A percentile compares a stretch with the other conserved stretches of the same genome.
Conservation (phyloP, 805 yeast genomes). For the Lipomyces spencermartinsiae region DNA sequence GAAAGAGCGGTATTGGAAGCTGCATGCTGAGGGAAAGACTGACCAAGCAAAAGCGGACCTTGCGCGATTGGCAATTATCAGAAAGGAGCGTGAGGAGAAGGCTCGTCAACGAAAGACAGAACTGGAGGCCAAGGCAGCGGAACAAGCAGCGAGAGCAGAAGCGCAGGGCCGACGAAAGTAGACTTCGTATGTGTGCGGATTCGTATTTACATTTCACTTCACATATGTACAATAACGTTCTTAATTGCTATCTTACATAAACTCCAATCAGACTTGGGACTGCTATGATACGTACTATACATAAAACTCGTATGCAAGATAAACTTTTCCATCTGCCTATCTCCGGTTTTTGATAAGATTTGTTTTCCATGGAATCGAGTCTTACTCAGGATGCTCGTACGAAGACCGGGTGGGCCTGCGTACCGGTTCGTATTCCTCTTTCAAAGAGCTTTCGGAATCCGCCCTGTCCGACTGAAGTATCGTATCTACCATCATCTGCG, state of each 20-base stretch:
- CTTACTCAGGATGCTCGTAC: background rate
- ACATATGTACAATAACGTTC: constrained; percentile 20
- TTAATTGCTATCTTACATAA: background rate
- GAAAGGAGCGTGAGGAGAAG: constrained; percentile 36
- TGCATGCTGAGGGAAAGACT: constrained; percentile 46
- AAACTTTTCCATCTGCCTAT: background rate
- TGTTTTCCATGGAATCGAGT: background rate
- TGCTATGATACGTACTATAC: background rate
- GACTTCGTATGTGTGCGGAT: background rate
- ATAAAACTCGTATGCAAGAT: background rate
- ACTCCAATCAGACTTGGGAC: background rate
- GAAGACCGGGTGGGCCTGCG: background rate
- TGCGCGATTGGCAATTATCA: constrained; percentile 58
- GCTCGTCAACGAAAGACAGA: constrained; percentile 36
- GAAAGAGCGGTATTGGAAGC: constrained; percentile 37
- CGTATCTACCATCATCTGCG: background rate
- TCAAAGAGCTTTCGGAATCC: background rate
- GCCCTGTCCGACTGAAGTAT: background rate
- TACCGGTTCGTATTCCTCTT: background rate
- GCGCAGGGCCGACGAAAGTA: constrained; percentile 13
- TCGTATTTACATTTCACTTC: background rate
- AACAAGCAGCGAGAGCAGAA: constrained; percentile 21
- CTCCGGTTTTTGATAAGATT: background rate
- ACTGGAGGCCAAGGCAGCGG: constrained; percentile 33
- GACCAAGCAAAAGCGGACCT: constrained; percentile 65